These are phyloP conservation scores for Petunia secreta DNA, from an alignment of 257 asterid genomes.

Conservation along the genomic window DNA sequence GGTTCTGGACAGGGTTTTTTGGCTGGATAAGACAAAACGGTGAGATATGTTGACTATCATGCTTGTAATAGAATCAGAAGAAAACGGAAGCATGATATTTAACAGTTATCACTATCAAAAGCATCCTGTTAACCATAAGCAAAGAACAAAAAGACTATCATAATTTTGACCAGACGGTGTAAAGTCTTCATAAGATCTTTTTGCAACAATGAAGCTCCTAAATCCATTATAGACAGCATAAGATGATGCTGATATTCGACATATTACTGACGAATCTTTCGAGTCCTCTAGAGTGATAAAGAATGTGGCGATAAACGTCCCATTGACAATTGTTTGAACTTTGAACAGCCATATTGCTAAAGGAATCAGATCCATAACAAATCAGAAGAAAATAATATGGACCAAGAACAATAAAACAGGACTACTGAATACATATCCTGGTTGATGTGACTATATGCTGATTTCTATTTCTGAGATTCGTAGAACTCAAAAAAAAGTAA, in stretches of 20 bases:
- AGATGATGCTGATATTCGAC: conserved; percentile 6
- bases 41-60: conserved; percentile 4
- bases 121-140: conserved; percentile 1
- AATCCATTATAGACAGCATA: background rate
- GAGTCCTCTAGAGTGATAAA: background rate
- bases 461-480: background rate
- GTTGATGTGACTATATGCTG: background rate
- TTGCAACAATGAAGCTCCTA: background rate
- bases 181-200: background rate
- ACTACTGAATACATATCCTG: conserved; percentile 9
- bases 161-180: background rate
- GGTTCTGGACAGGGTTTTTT: conserved; percentile 23
- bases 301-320: conserved; percentile 11
- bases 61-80: conserved; percentile 13
- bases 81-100: conserved; percentile 9
- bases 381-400: conserved; percentile 10
- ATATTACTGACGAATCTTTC: conserved; percentile 12
- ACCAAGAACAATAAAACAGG: background rate
- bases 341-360: too few relatives aligned
- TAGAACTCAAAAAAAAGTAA: background rate
- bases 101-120: background rate
- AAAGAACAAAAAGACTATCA: background rate
- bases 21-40: conserved; percentile 36
- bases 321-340: background rate
- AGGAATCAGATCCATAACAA: background rate